These are phyloP conservation scores for Phytophthora europaea DNA, from an alignment of 352 stramenopile genomes.

Conservation along the genomic window DNA sequence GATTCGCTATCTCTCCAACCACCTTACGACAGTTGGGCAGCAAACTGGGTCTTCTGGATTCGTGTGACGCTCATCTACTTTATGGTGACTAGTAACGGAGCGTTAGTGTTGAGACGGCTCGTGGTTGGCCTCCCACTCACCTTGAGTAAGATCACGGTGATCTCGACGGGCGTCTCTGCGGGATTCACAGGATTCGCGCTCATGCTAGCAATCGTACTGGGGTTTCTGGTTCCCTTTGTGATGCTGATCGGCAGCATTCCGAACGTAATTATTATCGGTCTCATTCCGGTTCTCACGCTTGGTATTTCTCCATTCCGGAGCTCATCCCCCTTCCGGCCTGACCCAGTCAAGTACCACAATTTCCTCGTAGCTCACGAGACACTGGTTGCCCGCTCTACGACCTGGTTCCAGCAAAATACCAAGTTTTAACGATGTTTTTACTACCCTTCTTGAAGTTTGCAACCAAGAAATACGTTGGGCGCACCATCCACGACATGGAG, in stretches of 20 bases:
- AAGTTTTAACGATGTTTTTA: too few species aligned
- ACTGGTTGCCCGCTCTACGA: too few species aligned
- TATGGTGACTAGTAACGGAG: not conserved
- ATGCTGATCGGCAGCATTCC: not conserved
- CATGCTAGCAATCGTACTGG: not conserved
- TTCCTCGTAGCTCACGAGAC: too few species aligned
- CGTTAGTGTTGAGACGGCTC: not conserved
- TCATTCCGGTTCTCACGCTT: constrained; percentile 1
- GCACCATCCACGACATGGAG: too few species aligned
- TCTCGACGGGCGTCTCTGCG: not conserved
- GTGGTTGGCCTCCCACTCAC: not conserved
- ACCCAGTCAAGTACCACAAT: too few species aligned
- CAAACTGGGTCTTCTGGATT: constrained; percentile 23
- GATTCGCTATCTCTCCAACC: constrained; percentile 7
- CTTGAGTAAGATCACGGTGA: not conserved
- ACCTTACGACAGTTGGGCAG: constrained; percentile 16
- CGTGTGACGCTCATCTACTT: not conserved
- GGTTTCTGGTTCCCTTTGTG: constrained; percentile 13
- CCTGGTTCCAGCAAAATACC: too few species aligned
- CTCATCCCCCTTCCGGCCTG: too few species aligned
- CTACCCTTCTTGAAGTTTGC: too few species aligned
- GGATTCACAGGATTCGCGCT: constrained; percentile 1
- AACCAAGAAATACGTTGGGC: too few species aligned
- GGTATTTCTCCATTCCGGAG: too few species aligned
- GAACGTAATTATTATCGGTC: not conserved